Evolutionary conservation across 768 basidiomycete species (phyloP).

Genomic region (Mycena polygramma): DNA sequence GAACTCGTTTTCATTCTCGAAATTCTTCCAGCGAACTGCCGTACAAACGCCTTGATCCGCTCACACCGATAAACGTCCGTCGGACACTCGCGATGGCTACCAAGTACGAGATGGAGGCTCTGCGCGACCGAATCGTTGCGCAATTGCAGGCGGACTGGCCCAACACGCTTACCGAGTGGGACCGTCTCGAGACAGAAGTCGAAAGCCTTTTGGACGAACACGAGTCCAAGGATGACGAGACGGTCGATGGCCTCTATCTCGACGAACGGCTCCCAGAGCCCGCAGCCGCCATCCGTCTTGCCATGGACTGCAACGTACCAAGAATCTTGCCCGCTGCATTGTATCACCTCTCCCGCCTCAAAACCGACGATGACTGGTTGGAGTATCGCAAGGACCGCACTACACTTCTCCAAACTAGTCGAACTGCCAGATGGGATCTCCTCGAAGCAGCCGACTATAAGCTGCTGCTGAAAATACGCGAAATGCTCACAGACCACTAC

Average conservation of each 20-base stretch:
- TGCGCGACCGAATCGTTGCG: slow-evolving; percentile 47
- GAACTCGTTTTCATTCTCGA: neutral
- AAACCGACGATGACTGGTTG: slow-evolving; percentile 24
- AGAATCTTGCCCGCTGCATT: slow-evolving; percentile 47
- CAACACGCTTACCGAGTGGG: slow-evolving; percentile 41
- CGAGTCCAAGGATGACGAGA: slow-evolving; percentile 1
- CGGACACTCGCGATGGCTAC: slow-evolving; percentile 49
- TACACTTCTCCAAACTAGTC: neutral
- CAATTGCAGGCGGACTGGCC: slow-evolving; percentile 53
- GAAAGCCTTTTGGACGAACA: slow-evolving; percentile 6
- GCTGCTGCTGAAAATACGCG: slow-evolving; percentile 33
- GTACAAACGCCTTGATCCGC: slow-evolving; percentile 40
- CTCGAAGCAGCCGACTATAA: slow-evolving; percentile 38
- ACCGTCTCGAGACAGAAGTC: slow-evolving; percentile 33
- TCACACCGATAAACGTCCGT: slow-evolving; percentile 47
- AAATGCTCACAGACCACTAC: neutral
- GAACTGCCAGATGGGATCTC: slow-evolving; percentile 43
- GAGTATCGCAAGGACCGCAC: neutral
- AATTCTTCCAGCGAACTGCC: slow-evolving; percentile 29
- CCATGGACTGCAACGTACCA: slow-evolving; percentile 39
- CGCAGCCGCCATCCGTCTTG: slow-evolving; percentile 43
- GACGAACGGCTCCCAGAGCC: slow-evolving; percentile 41
- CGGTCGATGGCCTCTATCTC: slow-evolving; percentile 18
- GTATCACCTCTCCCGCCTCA: slow-evolving; percentile 46
- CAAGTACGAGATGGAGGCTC: slow-evolving; percentile 52